Evolutionary conservation across 129 eudicot species (phyloP).

Genomic region (Flaveria brownii): DNA sequence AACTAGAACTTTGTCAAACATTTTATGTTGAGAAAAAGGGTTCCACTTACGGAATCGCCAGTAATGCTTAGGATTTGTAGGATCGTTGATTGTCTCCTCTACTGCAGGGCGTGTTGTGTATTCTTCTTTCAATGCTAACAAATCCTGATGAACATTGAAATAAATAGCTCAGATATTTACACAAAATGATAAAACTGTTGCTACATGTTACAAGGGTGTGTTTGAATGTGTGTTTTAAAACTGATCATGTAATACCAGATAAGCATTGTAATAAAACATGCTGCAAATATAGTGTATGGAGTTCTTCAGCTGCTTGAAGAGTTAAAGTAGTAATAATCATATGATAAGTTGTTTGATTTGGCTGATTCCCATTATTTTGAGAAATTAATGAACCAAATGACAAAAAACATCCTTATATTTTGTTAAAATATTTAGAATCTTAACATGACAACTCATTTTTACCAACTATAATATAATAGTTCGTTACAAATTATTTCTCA

Average conservation of each 20-base stretch:
- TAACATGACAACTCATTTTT: not conserved
- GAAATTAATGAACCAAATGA: too few relatives aligned
- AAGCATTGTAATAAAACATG: not conserved
- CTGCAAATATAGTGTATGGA: too few relatives aligned
- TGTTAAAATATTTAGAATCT: too few relatives aligned
- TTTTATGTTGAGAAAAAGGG: not conserved
- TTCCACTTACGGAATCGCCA: slow-evolving; percentile 88
- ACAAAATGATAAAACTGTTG: not conserved
- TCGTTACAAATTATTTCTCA: too few relatives aligned
- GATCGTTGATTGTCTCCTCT: slow-evolving; percentile 97
- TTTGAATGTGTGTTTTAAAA: not conserved
- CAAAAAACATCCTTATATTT: too few relatives aligned
- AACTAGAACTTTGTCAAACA: slow-evolving; percentile 3
- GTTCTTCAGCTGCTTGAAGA: too few relatives aligned
- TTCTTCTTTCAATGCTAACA: slow-evolving; percentile 86
- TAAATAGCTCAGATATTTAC: not conserved
- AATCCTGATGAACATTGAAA: slow-evolving; percentile 56
- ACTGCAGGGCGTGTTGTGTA: slow-evolving; percentile 82
- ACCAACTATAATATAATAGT: not conserved
- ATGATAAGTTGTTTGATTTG: too few relatives aligned
- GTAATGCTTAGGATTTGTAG: slow-evolving; percentile 96
- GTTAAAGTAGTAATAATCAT: too few relatives aligned
- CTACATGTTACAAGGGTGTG: not conserved
- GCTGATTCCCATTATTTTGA: too few relatives aligned
- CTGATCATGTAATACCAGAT: not conserved